These are phyloP conservation scores for Dunaliella sp. DNA, from an alignment of 139 green algal species.

Conservation along the genomic window DNA sequence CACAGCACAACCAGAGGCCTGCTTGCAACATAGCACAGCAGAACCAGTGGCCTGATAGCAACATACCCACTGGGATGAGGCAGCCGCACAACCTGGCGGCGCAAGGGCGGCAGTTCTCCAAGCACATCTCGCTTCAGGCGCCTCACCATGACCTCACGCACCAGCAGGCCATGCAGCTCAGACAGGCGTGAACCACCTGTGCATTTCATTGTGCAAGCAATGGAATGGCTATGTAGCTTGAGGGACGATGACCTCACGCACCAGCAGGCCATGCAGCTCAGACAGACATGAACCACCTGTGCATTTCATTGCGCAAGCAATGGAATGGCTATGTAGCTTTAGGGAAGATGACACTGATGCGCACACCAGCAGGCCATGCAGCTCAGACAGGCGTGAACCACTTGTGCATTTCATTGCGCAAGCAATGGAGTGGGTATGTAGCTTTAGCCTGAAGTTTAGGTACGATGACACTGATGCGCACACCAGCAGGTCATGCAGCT, in stretches of 20 bases:
- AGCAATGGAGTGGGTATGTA: background rate
- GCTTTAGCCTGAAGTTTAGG: too few species aligned
- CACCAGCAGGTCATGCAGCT: conserved; percentile 89
- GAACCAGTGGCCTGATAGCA: too few species aligned
- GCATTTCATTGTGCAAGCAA: conserved; percentile 6
- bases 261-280: conserved; percentile 90
- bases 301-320: conserved; percentile 6
- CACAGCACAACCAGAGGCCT: too few species aligned
- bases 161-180: conserved; percentile 90
- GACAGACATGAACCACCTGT: conserved; percentile 50
- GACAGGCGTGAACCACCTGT: conserved; percentile 51
- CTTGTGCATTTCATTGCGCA: conserved; percentile 25
- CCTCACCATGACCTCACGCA: conserved; percentile 83
- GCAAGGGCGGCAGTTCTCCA: conserved; percentile 85
- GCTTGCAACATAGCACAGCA: too few species aligned
- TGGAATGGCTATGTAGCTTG: background rate
- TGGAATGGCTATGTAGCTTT: background rate
- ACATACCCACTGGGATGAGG: conserved; percentile 42
- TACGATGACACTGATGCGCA: conserved; percentile 40
- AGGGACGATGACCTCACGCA: conserved; percentile 46
- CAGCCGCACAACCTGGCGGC: conserved; percentile 73
- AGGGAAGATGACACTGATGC: conserved; percentile 32
- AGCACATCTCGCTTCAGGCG: conserved; percentile 91
- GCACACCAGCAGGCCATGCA: conserved; percentile 83
- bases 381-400: conserved; percentile 68